Base-by-base conservation (phyloP, 352 stramenopile species). In the Peronospora farinosa region DNA sequence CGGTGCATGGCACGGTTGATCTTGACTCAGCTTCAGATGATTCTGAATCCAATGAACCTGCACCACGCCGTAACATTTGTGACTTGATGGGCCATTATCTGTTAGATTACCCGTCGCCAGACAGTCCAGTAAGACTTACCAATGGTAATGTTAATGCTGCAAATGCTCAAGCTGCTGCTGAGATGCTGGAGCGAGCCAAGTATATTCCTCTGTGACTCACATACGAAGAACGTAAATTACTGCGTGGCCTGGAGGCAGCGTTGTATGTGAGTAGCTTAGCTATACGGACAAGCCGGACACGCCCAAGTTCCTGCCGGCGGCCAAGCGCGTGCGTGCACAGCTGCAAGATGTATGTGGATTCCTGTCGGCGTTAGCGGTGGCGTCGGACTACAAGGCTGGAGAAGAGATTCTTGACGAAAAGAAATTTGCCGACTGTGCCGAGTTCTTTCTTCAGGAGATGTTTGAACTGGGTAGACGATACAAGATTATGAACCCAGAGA, bases 401-500 rank as follows among this genome's bases (percentile, higher is more conserved):
- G 88, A 97, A 61, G 59, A 62, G 6, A 70, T 96, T 44, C 63
- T 96, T 13, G 74, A 92, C 8, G 78, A 96, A 30, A 95, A 92
- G 59, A 93, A 92, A 36, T 97, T 97, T 56, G 70, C 60, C 13
- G 77, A 96, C 31, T 83, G 96, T 55, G 74, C 84, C 40, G 65
- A 70, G 15, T 94, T 97, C 23, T 96, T n/a, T n/a, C n/a, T 96
- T 48, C 86, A 91, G 39, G 79, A 90, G 43, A 74, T 92, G 33
- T 97, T 98, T 56, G 95, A 98, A 67, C 71, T 98, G 13, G 92
- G 86, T 8, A 72, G 95, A 35, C 79, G 95, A 30, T 97, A 98
- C 74, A 98, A 98, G 74, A 98, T 98, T 57, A 98, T 98, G 91
- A 98, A 98, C 73, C 95, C 95, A 5, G 95, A 98, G 72, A 97